Conservation (phyloP, 2,329 filamentous ascomycete species). For the Fusarium sublunatum region DNA sequence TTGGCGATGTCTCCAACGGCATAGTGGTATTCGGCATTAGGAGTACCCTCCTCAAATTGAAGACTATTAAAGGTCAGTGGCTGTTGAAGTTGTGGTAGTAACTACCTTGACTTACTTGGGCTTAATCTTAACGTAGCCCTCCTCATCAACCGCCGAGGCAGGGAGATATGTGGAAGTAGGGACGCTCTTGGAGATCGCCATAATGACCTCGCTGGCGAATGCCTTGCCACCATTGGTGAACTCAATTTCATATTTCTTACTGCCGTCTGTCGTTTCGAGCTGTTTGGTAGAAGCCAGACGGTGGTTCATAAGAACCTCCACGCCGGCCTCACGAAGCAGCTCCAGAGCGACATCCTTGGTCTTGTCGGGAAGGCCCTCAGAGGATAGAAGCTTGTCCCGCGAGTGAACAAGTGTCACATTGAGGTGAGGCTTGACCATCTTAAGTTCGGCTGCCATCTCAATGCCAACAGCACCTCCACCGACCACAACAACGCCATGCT, state of each 20-base stretch:
- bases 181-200: slow-evolving; percentile 72
- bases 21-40: slow-evolving; percentile 72
- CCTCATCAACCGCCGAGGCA: slow-evolving; percentile 64
- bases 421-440: slow-evolving; percentile 70
- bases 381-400: slow-evolving; percentile 74
- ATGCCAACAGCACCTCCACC: slow-evolving; percentile 83
- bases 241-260: slow-evolving; percentile 59
- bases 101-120: slow-evolving; percentile 56
- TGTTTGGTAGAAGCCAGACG: slow-evolving; percentile 64
- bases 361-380: slow-evolving; percentile 76
- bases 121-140: slow-evolving; percentile 74
- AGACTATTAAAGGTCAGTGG: slow-evolving; percentile 55
- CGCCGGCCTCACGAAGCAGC: slow-evolving; percentile 69
- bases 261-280: slow-evolving; percentile 58
- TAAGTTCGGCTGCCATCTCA: slow-evolving; percentile 84
- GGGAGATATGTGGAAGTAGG: slow-evolving; percentile 75
- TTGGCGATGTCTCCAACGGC: slow-evolving; percentile 75
- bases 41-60: slow-evolving; percentile 62
- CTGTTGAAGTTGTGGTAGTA: neutral
- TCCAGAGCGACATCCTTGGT: slow-evolving; percentile 72
- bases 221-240: slow-evolving; percentile 71
- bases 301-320: slow-evolving; percentile 72
- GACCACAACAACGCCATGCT: slow-evolving; percentile 74
- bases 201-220: slow-evolving; percentile 72
- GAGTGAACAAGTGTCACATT: slow-evolving; percentile 82